These are phyloP conservation scores for Ogataea wickerhamii DNA, from an alignment of 805 yeast species.

Conservation along the genomic window DNA sequence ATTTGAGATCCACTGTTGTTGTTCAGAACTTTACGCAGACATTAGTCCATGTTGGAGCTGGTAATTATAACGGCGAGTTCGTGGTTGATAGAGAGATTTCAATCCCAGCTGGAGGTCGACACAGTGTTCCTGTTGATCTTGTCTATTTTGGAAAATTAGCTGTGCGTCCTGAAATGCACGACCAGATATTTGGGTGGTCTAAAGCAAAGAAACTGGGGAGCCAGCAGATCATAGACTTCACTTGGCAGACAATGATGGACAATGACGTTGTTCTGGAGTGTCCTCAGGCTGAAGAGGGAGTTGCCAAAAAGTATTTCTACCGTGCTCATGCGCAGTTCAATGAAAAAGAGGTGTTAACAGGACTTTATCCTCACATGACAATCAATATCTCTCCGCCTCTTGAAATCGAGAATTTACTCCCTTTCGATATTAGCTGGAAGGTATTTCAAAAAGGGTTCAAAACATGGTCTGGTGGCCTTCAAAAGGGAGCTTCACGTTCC, in stretches of 20 bases:
- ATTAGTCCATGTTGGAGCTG: slow-evolving; percentile 42
- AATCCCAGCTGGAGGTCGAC: slow-evolving; percentile 52
- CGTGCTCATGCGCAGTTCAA: slow-evolving; percentile 69
- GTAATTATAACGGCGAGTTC: slow-evolving; percentile 30
- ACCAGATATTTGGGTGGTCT: slow-evolving; percentile 66
- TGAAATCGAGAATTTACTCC: slow-evolving; percentile 78
- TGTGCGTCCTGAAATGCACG: slow-evolving; percentile 56
- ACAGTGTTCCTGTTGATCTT: slow-evolving; percentile 70
- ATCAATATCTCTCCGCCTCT: slow-evolving; percentile 80
- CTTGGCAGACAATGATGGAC: slow-evolving; percentile 60
- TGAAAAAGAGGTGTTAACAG: slow-evolving; percentile 63
- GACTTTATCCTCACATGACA: slow-evolving; percentile 80
- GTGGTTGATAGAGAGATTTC: slow-evolving; percentile 31
- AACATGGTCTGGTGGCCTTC: slow-evolving; percentile 62
- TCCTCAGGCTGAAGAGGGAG: slow-evolving; percentile 36
- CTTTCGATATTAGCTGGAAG: slow-evolving; percentile 72
- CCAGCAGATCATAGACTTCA: slow-evolving; percentile 30
- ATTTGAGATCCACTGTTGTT: slow-evolving; percentile 71
- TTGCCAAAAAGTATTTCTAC: slow-evolving; percentile 45
- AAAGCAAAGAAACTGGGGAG: slow-evolving; percentile 33
- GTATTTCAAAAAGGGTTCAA: slow-evolving; percentile 71
- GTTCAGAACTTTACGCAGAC: slow-evolving; percentile 67
- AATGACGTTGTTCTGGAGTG: slow-evolving; percentile 60
- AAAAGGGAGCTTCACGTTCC: slow-evolving; percentile 63
- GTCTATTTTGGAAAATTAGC: slow-evolving; percentile 58